phyloP scores from a whole-genome alignment of 106 monocot genomes.

The Phalaenopsis equestris region DNA sequence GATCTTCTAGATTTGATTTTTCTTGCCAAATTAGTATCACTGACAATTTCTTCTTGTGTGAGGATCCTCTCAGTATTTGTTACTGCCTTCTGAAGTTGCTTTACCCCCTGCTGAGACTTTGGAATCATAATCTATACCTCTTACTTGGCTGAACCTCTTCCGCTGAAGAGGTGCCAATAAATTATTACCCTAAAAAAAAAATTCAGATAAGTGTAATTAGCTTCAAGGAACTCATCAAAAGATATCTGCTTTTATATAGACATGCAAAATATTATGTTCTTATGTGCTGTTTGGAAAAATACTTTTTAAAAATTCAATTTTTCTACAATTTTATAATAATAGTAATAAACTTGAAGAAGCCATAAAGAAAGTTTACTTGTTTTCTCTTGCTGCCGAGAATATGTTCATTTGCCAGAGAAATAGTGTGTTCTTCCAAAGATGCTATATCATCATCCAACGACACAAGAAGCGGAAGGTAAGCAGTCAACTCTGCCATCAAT shows the following conservation, averaged over 20 bases:
- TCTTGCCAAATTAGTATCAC: not conserved
- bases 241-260: not conserved
- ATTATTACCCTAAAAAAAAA: slow-evolving; percentile 15
- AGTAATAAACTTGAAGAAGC: not conserved
- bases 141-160: slow-evolving; percentile 7
- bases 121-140: slow-evolving; percentile 1
- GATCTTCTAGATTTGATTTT: slow-evolving; percentile 17
- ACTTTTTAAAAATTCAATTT: not conserved
- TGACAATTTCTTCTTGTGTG: slow-evolving; percentile 8
- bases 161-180: slow-evolving; percentile 1
- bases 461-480: slow-evolving; percentile 27
- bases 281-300: not conserved
- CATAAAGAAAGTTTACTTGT: slow-evolving; percentile 17
- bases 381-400: slow-evolving; percentile 12
- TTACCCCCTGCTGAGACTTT: slow-evolving; percentile 19
- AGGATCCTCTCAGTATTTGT: slow-evolving; percentile 5
- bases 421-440: slow-evolving; percentile 29
- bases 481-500: slow-evolving; percentile 31
- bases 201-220: not conserved
- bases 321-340: not conserved
- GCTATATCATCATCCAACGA: slow-evolving; percentile 25
- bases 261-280: not conserved
- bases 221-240: not conserved
- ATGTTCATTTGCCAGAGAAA: slow-evolving; percentile 28
- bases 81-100: slow-evolving; percentile 30